phyloP scores from a whole-genome alignment of 768 basidiomycete genomes.

The Tulasnella sp. region DNA sequence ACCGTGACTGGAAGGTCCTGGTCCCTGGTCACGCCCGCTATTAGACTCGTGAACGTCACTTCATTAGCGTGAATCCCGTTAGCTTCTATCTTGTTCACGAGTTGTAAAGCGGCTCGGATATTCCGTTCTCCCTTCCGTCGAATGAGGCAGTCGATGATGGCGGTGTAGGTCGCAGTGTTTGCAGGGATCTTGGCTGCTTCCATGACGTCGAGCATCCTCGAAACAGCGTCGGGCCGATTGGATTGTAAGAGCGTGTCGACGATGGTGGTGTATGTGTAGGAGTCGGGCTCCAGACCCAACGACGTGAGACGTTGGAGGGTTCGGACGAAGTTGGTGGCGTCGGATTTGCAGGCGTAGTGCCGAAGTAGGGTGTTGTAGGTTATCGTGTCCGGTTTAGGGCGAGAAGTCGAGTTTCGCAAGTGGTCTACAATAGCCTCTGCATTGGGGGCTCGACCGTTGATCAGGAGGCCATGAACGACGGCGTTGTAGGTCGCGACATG shows the following conservation, averaged over 20 bases:
- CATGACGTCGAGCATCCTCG: slow-evolving; percentile 65
- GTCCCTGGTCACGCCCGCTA: slow-evolving; percentile 63
- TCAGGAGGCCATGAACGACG: slow-evolving; percentile 60
- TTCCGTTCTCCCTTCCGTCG: slow-evolving; percentile 45
- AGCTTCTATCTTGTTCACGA: slow-evolving; percentile 68
- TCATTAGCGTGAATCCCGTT: slow-evolving; percentile 51
- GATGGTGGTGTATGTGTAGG: slow-evolving; percentile 80
- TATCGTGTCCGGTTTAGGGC: slow-evolving; percentile 60
- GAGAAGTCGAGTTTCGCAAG: slow-evolving; percentile 33
- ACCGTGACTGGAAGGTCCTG: slow-evolving; percentile 41
- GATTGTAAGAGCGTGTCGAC: slow-evolving; percentile 67
- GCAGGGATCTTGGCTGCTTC: slow-evolving; percentile 60
- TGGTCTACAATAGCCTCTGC: slow-evolving; percentile 37
- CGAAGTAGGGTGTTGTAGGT: slow-evolving; percentile 77
- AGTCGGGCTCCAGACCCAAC: slow-evolving; percentile 56
- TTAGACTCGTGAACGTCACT: slow-evolving; percentile 75
- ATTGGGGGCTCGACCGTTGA: slow-evolving; percentile 29
- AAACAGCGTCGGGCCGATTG: slow-evolving; percentile 48
- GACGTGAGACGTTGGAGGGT: slow-evolving; percentile 51
- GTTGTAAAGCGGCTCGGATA: slow-evolving; percentile 52
- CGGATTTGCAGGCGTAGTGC: slow-evolving; percentile 52
- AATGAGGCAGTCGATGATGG: slow-evolving; percentile 71
- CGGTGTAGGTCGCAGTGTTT: slow-evolving; percentile 66
- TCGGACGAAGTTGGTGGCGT: slow-evolving; percentile 53
- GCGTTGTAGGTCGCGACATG: slow-evolving; percentile 51